Percentiles rank a stretch among this genome's conserved stretches.
Evolutionary conservation across 352 stramenopile genomes (phyloP).

Genomic region (Globisporangium perplexum): DNA sequence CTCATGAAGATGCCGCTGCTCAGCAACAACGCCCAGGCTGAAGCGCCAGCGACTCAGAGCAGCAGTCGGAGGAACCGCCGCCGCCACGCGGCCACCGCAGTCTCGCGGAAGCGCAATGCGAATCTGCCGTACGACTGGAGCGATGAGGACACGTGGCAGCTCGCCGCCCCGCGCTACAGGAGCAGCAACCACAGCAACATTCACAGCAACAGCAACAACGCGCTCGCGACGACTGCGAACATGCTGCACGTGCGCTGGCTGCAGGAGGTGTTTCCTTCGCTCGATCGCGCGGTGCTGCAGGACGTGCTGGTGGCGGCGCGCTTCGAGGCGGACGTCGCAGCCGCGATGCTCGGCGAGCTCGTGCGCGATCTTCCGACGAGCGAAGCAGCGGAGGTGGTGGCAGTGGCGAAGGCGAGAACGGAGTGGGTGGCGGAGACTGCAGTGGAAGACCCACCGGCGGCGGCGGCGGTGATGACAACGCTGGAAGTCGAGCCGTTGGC

Average conservation of each 20-base stretch:
- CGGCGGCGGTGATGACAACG: too few relatives aligned
- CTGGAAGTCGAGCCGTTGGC: not conserved
- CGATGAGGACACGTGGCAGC: slow-evolving; percentile 9
- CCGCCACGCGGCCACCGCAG: not conserved
- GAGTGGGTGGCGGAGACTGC: not conserved
- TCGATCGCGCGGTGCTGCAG: slow-evolving; percentile 39
- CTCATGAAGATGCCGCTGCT: not conserved
- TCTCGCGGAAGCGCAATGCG: not conserved
- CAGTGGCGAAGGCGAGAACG: not conserved
- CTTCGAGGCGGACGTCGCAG: slow-evolving; percentile 58
- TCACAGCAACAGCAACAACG: slow-evolving; percentile 16
- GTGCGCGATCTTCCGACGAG: slow-evolving; percentile 19
- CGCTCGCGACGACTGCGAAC: slow-evolving; percentile 27
- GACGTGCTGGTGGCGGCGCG: slow-evolving; percentile 62
- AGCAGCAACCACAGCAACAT: not conserved
- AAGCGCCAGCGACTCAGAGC: not conserved
- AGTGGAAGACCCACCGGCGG: too few relatives aligned
- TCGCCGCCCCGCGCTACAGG: slow-evolving; percentile 16
- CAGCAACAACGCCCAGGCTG: not conserved
- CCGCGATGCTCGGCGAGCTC: slow-evolving; percentile 53
- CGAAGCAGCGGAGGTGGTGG: not conserved
- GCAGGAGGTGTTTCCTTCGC: slow-evolving; percentile 50
- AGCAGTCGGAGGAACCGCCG: not conserved
- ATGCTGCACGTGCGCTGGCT: slow-evolving; percentile 38
- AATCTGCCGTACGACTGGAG: slow-evolving; percentile 3